Percentiles rank a stretch among this genome's conserved stretches.
These are phyloP conservation scores for Globisporangium lucens DNA, from an alignment of 352 stramenopile species.

Conservation along the genomic window DNA sequence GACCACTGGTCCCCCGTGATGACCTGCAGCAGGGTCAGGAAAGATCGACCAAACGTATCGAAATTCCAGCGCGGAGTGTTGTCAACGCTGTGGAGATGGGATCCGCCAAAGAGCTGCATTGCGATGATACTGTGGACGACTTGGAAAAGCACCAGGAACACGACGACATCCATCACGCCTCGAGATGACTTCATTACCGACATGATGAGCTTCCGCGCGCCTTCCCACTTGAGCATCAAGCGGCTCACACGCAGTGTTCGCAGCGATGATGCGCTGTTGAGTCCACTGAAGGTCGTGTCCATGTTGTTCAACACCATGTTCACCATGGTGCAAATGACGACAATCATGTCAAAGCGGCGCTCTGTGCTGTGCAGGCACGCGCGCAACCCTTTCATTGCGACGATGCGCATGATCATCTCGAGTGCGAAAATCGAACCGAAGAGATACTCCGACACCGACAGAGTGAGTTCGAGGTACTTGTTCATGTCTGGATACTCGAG, in stretches of 20 bases:
- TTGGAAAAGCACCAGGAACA: conserved; percentile 75
- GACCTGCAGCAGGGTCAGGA: conserved; percentile 74
- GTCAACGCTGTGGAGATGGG: conserved; percentile 37
- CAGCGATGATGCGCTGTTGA: conserved; percentile 68
- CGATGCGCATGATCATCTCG: conserved; percentile 64
- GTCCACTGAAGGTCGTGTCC: conserved; percentile 40
- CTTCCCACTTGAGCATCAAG: conserved; percentile 81
- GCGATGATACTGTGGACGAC: conserved; percentile 72
- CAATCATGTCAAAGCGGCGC: conserved; percentile 66
- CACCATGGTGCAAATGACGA: conserved; percentile 60
- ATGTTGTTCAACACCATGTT: conserved; percentile 77
- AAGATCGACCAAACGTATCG: conserved; percentile 64
- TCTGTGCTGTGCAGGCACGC: conserved; percentile 58
- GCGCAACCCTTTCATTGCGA: conserved; percentile 48
- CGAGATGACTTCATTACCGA: conserved; percentile 78
- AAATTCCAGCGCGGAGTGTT: conserved; percentile 75
- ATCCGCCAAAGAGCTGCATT: conserved; percentile 76
- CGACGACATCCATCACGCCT: conserved; percentile 69
- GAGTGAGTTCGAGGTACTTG: conserved; percentile 23
- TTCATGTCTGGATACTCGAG: conserved; percentile 68
- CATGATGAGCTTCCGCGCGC: conserved; percentile 73
- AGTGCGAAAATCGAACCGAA: conserved; percentile 58
- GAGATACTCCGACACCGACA: conserved; percentile 67
- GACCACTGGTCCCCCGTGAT: conserved; percentile 80
- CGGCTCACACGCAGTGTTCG: conserved; percentile 66